Evolutionary conservation across 1,284 basidiomycete genomes (phyloP).

Genomic region (Marasmius oreades): DNA sequence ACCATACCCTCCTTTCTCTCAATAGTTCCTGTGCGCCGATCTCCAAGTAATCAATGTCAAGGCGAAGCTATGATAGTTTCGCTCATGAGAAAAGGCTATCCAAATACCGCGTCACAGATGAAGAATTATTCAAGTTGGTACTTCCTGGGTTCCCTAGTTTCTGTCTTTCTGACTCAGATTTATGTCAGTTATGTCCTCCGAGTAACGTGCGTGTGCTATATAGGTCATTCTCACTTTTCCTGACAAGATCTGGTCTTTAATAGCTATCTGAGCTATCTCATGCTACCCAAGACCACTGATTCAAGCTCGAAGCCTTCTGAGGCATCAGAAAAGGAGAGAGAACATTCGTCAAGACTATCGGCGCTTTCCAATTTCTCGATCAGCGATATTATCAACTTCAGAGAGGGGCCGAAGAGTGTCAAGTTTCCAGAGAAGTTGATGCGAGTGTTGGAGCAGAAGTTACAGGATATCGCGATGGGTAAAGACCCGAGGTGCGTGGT

Average conservation of each 20-base stretch:
- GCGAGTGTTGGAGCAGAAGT: conserved; percentile 81
- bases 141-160: conserved; percentile 10
- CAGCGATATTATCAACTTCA: conserved; percentile 75
- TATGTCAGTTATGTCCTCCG: conserved; percentile 67
- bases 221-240: conserved; percentile 5
- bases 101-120: conserved; percentile 73
- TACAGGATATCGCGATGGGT: conserved; percentile 90
- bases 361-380: conserved; percentile 78
- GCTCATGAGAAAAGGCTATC: conserved; percentile 67
- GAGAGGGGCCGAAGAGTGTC: conserved; percentile 76
- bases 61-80: conserved; percentile 66
- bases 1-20: not conserved
- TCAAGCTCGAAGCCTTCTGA: conserved; percentile 28
- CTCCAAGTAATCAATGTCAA: conserved; percentile 45
- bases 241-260: conserved; percentile 12
- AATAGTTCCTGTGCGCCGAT: not conserved
- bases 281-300: conserved; percentile 54
- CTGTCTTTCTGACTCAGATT: conserved; percentile 8
- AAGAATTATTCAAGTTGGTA: conserved; percentile 78
- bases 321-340: conserved; percentile 48
- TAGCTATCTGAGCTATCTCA: conserved; percentile 67
- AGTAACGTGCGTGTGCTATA: conserved; percentile 57
- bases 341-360: conserved; percentile 63
- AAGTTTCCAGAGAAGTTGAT: conserved; percentile 92
- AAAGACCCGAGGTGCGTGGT: conserved; percentile 76